phyloP scores from a whole-genome alignment of 371 early-diverging fungal species.

The Lichtheimia ramosa region DNA sequence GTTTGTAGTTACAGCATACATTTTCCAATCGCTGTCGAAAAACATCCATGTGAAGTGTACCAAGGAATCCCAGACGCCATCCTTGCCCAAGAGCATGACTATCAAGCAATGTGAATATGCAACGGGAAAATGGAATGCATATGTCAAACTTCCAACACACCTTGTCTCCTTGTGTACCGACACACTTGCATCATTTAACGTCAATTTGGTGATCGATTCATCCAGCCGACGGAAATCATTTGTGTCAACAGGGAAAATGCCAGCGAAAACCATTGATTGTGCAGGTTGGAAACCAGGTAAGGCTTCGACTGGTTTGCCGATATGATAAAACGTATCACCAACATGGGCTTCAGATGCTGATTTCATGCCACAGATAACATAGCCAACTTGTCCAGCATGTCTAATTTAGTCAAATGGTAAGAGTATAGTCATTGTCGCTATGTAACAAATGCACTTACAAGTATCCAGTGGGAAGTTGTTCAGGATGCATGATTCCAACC shows the following conservation, averaged over 20 bases:
- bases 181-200: constrained; percentile 94
- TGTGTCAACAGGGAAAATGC: constrained; percentile 91
- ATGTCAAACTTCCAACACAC: constrained; percentile 13
- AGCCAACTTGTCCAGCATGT: constrained; percentile 96
- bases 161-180: constrained; percentile 85
- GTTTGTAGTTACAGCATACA: constrained; percentile 36
- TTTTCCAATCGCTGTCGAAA: constrained; percentile 93
- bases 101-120: not conserved
- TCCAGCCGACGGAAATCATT: constrained; percentile 85
- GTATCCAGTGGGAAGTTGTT: constrained; percentile 71
- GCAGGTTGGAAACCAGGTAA: constrained; percentile 93
- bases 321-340: constrained; percentile 93
- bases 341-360: constrained; percentile 88
- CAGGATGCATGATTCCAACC: constrained; percentile 96
- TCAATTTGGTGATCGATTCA: constrained; percentile 89
- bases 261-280: constrained; percentile 92
- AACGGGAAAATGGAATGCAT: too few relatives aligned
- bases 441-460: constrained; percentile 54
- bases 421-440: not conserved
- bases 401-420: constrained; percentile 23
- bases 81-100: constrained; percentile 92
- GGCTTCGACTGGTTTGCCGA: constrained; percentile 58
- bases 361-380: constrained; percentile 91
- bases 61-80: constrained; percentile 95
- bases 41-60: constrained; percentile 97